These are phyloP conservation scores for Mucor circinelloides DNA, from an alignment of 371 early-diverging fungal genomes.

Conservation along the genomic window DNA sequence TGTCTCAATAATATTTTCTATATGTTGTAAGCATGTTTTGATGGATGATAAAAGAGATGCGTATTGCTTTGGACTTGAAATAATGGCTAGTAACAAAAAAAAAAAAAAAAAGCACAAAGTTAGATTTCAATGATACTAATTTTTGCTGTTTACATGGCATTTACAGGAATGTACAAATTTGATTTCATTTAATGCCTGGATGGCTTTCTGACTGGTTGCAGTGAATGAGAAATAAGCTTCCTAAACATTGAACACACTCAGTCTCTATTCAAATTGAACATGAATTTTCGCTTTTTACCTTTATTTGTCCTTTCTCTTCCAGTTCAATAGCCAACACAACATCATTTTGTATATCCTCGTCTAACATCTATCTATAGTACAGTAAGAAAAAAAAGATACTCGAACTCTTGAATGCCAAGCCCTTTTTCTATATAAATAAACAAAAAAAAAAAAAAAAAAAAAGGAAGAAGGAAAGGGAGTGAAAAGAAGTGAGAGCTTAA, in stretches of 20 bases:
- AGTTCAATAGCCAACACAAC: conserved; percentile 34
- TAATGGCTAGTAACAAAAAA: too few species aligned
- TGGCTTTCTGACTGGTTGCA: conserved; percentile 30
- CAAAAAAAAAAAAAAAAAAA: neutral
- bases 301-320: conserved; percentile 42
- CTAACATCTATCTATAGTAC: conserved; percentile 25
- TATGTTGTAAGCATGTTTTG: conserved; percentile 41
- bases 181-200: conserved; percentile 36
- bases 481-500: neutral
- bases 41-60: conserved; percentile 33
- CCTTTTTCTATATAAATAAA: neutral
- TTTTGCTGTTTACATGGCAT: neutral
- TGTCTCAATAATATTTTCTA: conserved; percentile 41
- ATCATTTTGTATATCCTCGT: conserved; percentile 30
- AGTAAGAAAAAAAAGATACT: neutral
- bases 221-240: conserved; percentile 50
- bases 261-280: neutral
- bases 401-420: neutral
- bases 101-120: neutral
- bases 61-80: conserved; percentile 47
- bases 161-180: conserved; percentile 56
- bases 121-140: neutral
- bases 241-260: conserved; percentile 11
- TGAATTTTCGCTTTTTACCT: conserved; percentile 20
- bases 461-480: neutral